Base-by-base conservation (phyloP, 108 stramenopile genomes). In the Skeletonema marinoi region DNA sequence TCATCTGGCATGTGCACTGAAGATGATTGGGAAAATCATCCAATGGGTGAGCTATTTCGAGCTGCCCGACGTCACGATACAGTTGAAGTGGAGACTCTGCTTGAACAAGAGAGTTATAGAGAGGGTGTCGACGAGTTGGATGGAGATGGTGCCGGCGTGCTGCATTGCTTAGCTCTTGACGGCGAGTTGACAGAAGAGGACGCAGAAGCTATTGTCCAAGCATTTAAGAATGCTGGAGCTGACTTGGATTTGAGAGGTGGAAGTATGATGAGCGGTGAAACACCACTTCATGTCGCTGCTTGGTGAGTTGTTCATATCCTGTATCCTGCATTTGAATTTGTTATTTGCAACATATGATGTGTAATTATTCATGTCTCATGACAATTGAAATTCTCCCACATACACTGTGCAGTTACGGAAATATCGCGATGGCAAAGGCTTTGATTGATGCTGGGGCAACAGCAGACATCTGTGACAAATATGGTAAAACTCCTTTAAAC, bases 381-480 rank as follows among this genome's bases (percentile, higher is more conserved):
- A 0, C 25, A 25, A 25, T 25, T 25, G 25, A 25, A 25, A 25
- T 25, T 25, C 25, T 25, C 25, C 0, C 25, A 25, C 0, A 25
- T 11, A 46, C n/a, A 1, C 11, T 16, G 44, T n/a, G 21, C 25
- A 56, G 54, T n/a, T 64, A 64, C 38, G 63, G 63, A 39, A 7
- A 64, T 36, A 4, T 17, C 17, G 38, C 63, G 9, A 29, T 64
- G 38, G 25, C 6, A 19, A 64, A 64, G 12, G 63, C 63, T 0
- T 64, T 64, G 32, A 35, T 64, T 29, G 63, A 64, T 13, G 63
- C 63, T 17, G 63, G 63, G 7, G 63, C 63, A 17, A 64, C 7
- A 19, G 11, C 63, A 19, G 32, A 64, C 2, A 63, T 63, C 8
- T 21, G 62, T 17, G 62, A 63, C 2, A 8, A 64, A 1, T 10